phyloP scores from a whole-genome alignment of 495 filamentous ascomycete species.

The Choiromyces venosus region DNA sequence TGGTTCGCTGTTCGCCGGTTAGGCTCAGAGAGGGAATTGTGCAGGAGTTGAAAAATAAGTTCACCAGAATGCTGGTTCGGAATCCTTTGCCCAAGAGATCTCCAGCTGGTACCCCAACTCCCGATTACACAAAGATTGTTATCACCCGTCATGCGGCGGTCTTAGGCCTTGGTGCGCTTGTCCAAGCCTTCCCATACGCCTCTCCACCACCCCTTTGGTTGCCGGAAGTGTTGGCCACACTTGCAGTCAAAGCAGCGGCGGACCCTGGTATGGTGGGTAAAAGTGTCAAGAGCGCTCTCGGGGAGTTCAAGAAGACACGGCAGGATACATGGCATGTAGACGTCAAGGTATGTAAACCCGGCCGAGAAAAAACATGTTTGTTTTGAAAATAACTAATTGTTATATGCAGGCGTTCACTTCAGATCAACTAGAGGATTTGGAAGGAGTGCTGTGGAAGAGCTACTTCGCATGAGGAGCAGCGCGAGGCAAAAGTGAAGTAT shows the following conservation, averaged over 20 bases:
- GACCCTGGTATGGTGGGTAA: slow-evolving; percentile 92
- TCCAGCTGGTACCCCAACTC: slow-evolving; percentile 67
- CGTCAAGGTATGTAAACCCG: slow-evolving; percentile 67
- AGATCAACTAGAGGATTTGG: slow-evolving; percentile 90
- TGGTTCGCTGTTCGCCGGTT: slow-evolving; percentile 95
- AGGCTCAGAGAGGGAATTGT: slow-evolving; percentile 71
- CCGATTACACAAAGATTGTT: slow-evolving; percentile 73
- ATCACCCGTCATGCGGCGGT: slow-evolving; percentile 85
- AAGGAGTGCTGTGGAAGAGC: slow-evolving; percentile 98
- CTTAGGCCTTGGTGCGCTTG: slow-evolving; percentile 79
- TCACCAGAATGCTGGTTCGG: slow-evolving; percentile 65
- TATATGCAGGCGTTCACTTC: slow-evolving; percentile 70
- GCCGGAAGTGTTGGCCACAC: slow-evolving; percentile 79
- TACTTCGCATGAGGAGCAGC: slow-evolving; percentile 74
- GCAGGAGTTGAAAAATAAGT: slow-evolving; percentile 65
- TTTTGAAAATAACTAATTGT: not conserved
- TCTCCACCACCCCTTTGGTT: slow-evolving; percentile 91
- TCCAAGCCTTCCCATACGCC: slow-evolving; percentile 95
- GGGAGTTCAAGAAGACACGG: slow-evolving; percentile 98
- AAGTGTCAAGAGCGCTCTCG: slow-evolving; percentile 91
- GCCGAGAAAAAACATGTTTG: not conserved
- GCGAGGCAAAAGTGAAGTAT: not conserved
- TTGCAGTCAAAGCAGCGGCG: slow-evolving; percentile 77
- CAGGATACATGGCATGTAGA: slow-evolving; percentile 99
- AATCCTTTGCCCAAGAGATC: slow-evolving; percentile 82